A percentile compares a stretch with the other conserved stretches of the same genome.
Evolutionary conservation across 2,329 filamentous ascomycete genomes (phyloP).

Genomic region (Venturia nashicola): DNA sequence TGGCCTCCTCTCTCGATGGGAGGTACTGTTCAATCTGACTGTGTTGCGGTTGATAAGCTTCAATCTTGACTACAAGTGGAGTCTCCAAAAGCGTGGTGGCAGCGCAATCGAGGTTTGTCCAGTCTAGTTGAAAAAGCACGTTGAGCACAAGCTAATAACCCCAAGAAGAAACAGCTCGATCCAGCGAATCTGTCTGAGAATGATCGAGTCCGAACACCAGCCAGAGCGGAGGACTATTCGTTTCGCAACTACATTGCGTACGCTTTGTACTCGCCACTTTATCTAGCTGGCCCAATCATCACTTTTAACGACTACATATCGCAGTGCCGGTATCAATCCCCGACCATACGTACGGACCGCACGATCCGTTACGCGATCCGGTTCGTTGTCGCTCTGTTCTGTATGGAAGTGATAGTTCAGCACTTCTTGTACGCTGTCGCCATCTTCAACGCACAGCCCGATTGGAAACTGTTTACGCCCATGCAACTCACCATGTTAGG

Average conservation of each 20-base stretch:
- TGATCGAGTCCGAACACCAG: constrained; percentile 70
- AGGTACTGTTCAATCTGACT: constrained; percentile 95
- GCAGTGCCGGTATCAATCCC: constrained; percentile 61
- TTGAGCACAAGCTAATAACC: constrained; percentile 42
- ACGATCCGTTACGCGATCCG: constrained; percentile 74
- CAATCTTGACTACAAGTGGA: constrained; percentile 97
- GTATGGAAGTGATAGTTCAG: constrained; percentile 73
- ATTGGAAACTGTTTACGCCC: constrained; percentile 75
- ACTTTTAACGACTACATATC: constrained; percentile 98
- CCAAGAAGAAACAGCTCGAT: constrained; percentile 96
- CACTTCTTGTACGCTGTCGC: constrained; percentile 92
- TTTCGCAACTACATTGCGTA: constrained; percentile 88
- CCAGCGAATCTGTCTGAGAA: constrained; percentile 74
- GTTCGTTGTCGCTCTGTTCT: constrained; percentile 66
- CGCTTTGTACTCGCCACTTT: constrained; percentile 80
- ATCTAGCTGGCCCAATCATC: constrained; percentile 82
- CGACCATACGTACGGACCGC: constrained; percentile 56
- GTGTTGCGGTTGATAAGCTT: constrained; percentile 88
- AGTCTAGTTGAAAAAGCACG: constrained; percentile 9
- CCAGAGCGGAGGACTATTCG: constrained; percentile 55
- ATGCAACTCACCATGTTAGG: constrained; percentile 82
- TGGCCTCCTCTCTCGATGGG: constrained; percentile 82
- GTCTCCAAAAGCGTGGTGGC: constrained; percentile 48
- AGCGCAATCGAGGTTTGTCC: constrained; percentile 68
- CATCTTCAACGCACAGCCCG: constrained; percentile 68